These are phyloP conservation scores for Backusella westeae DNA, from an alignment of 192 early-diverging fungal species.

Conservation along the genomic window DNA sequence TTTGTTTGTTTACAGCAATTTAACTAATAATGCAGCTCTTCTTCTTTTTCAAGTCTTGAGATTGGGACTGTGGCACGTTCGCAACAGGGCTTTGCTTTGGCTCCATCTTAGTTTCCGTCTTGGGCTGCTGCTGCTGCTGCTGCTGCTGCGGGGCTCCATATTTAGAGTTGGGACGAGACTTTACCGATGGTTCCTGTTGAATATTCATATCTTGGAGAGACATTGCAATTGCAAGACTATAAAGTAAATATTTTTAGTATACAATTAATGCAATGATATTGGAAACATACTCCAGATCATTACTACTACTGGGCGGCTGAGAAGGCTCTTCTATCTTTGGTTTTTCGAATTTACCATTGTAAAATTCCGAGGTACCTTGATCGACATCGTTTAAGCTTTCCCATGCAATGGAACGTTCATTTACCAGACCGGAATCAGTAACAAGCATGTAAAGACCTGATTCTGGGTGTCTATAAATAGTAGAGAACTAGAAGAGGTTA, in stretches of 20 bases:
- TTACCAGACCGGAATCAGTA: slow-evolving; percentile 67
- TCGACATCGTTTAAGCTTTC: slow-evolving; percentile 67
- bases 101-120: background rate
- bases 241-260: background rate
- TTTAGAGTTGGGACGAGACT: background rate
- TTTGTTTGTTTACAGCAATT: background rate
- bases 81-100: background rate
- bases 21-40: slow-evolving; percentile 4
- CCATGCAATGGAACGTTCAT: slow-evolving; percentile 67
- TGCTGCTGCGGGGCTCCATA: background rate
- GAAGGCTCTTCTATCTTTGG: slow-evolving; percentile 11
- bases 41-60: slow-evolving; percentile 3
- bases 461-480: slow-evolving; percentile 58
- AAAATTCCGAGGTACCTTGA: slow-evolving; percentile 59
- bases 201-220: slow-evolving; percentile 11
- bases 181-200: background rate
- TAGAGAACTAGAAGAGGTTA: slow-evolving; percentile 57
- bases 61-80: background rate
- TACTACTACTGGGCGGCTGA: background rate
- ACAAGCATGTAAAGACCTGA: slow-evolving; percentile 60
- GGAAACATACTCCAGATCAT: slow-evolving; percentile 10
- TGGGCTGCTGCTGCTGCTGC: background rate
- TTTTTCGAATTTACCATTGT: slow-evolving; percentile 52
- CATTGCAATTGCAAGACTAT: slow-evolving; percentile 18
- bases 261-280: background rate